Conservation (phyloP, 352 stramenopile species). For the Thalassiosira ordinaria region DNA sequence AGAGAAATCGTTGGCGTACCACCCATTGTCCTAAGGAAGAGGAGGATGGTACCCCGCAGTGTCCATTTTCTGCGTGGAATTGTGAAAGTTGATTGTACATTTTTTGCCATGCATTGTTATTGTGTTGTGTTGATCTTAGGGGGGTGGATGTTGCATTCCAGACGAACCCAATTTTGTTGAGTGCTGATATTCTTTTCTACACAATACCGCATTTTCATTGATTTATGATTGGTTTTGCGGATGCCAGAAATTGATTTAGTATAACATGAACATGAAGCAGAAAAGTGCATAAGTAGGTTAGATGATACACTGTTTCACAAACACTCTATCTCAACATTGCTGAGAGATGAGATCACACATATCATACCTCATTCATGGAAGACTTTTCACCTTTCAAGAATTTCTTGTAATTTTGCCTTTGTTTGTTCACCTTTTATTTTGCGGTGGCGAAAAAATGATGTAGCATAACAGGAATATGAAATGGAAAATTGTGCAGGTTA, state of each 20-base stretch:
- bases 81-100: slow-evolving; percentile 38
- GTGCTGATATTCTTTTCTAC: slow-evolving; percentile 29
- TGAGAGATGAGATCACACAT: no score
- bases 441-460: no score
- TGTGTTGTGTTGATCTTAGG: slow-evolving; percentile 27
- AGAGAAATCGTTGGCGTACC: slow-evolving; percentile 43
- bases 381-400: slow-evolving; percentile 31
- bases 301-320: no score
- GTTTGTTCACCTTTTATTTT: no score
- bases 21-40: slow-evolving; percentile 41
- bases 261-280: no score
- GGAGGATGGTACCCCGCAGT: slow-evolving; percentile 38
- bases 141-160: slow-evolving; percentile 36
- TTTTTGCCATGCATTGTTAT: slow-evolving; percentile 36
- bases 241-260: no score
- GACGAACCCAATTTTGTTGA: slow-evolving; percentile 42
- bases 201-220: no score
- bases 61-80: slow-evolving; percentile 27
- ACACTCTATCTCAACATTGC: no score
- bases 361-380: slow-evolving; percentile 45
- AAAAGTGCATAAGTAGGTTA: no score
- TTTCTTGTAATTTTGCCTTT: slow-evolving; percentile 64
- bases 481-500: no score
- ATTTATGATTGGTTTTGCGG: no score
- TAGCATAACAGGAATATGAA: no score